Conservation (phyloP, 1,284 basidiomycete species). For the Pseudozyma sp. region DNA sequence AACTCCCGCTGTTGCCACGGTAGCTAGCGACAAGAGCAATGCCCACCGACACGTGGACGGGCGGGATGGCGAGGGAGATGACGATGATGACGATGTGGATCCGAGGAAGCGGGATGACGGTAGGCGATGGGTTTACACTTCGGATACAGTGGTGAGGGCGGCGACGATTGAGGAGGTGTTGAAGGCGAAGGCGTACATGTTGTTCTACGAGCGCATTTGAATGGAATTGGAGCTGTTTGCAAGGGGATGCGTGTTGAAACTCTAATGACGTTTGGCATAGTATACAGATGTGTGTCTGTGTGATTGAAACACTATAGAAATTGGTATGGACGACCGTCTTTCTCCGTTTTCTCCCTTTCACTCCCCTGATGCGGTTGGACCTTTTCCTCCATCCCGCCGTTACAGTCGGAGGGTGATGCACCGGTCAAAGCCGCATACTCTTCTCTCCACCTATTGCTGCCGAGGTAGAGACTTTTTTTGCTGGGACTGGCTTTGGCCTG, state of each 20-base stretch:
- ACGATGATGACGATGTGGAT: conserved; percentile 40
- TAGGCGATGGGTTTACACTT: conserved; percentile 88
- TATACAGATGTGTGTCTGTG: too few relatives aligned
- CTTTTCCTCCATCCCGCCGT: neutral
- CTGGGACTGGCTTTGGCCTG: conserved; percentile 22
- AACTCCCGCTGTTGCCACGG: conserved; percentile 21
- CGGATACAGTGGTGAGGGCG: conserved; percentile 81
- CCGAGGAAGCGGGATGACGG: conserved; percentile 39
- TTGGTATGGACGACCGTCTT: too few relatives aligned
- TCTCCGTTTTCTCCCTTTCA: too few relatives aligned
- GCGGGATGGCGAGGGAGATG: neutral
- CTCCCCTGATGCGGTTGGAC: neutral
- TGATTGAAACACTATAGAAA: too few relatives aligned
- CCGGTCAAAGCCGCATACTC: conserved; percentile 8
- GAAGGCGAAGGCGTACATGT: conserved; percentile 88
- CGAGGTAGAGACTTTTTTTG: conserved; percentile 39
- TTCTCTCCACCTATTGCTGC: conserved; percentile 18
- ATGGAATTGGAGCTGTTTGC: too few relatives aligned
- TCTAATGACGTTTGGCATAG: too few relatives aligned
- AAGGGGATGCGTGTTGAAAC: too few relatives aligned
- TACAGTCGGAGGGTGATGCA: neutral
- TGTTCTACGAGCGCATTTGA: conserved; percentile 80
- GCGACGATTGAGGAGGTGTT: conserved; percentile 87
- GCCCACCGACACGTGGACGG: conserved; percentile 32
- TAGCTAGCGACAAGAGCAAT: conserved; percentile 26